Evolutionary conservation across 177 flowering plant species (phyloP).

Genomic region (Vitis hybrid): DNA sequence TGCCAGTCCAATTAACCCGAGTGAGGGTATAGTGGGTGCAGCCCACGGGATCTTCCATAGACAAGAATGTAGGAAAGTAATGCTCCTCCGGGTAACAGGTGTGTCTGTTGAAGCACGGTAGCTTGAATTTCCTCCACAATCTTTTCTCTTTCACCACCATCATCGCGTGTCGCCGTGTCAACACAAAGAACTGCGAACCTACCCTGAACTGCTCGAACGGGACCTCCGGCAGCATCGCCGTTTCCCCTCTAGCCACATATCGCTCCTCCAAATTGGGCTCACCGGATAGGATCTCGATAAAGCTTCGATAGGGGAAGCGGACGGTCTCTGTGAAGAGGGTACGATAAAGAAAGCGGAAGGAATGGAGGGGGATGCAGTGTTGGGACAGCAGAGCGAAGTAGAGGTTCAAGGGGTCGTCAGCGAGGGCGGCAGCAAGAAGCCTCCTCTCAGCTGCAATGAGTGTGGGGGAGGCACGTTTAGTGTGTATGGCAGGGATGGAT

Average conservation of each 20-base stretch:
- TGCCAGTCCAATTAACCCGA: constrained; percentile 85
- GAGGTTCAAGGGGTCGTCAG: constrained; percentile 59
- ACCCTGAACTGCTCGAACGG: constrained; percentile 61
- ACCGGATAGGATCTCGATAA: constrained; percentile 64
- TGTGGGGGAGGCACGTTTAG: constrained; percentile 29
- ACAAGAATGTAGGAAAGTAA: constrained; percentile 80
- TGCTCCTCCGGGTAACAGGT: constrained; percentile 96
- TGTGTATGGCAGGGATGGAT: constrained; percentile 18
- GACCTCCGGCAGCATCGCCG: constrained; percentile 79
- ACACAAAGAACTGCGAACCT: constrained; percentile 84
- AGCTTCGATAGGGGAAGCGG: constrained; percentile 28
- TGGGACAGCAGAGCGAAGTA: constrained; percentile 77
- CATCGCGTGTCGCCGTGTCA: constrained; percentile 59
- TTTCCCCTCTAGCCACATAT: constrained; percentile 67
- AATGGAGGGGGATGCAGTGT: constrained; percentile 71
- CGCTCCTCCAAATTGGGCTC: constrained; percentile 47
- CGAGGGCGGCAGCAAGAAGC: constrained; percentile 39
- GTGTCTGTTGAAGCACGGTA: constrained; percentile 57
- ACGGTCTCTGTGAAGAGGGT: constrained; percentile 27
- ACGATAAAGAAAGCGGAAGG: constrained; percentile 50
- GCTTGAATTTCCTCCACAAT: constrained; percentile 76
- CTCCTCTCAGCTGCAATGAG: constrained; percentile 38
- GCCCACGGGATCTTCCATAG: constrained; percentile 73
- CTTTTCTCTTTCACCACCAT: constrained; percentile 57
- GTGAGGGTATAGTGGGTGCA: constrained; percentile 68